Base-by-base conservation (phyloP, 176 grass and related monocot genomes). In the Avena insularis region DNA sequence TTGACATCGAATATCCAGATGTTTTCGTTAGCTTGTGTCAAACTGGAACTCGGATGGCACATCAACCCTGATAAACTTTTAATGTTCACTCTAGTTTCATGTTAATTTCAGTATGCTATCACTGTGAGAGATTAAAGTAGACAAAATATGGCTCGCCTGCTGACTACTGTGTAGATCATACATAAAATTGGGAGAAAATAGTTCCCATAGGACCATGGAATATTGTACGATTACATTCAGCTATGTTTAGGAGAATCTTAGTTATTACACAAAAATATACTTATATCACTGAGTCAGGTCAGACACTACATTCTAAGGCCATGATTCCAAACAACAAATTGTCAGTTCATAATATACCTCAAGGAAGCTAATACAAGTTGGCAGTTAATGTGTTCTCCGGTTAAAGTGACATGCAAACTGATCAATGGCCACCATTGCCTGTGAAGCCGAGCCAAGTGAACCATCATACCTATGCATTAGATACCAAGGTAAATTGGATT, bases 351-450 rank as follows among this genome's bases (percentile, higher is more conserved):
- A 4, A 5, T 23, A 80, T 57, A 85, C n/a, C 35, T 63, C 35
- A 68, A 35, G 33, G 33, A 35, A 75, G 74, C 47, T 75, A 81
- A 72, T 12, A 29, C 40, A 55, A 60, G 58, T 71, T 25, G 14
- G 15, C 12, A 54, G 54, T 91, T 87, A 98, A 87, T 92, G 91
- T 54, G 46, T 89, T 84, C 64, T 98, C 75, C 85, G 70, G 84
- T 62, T 91, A 59, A 95, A 89, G 63, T 95, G 79, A 84, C 90
- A 92, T 54, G 84, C 81, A 73, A 98, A 93, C 85, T 94, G 91
- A 88, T 98, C 96, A 57, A 79, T 75, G 46, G 93, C 84, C 69
- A 94, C 86, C 92, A 95, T 95, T 84, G 93, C 93, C 82, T 87
- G 90, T 50, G 96, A 92, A 66, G 93, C 93, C 4, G 86, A 92